These are phyloP conservation scores for Arthrobotrys entomopaga DNA, from an alignment of 2,329 filamentous ascomycete genomes.

Conservation along the genomic window DNA sequence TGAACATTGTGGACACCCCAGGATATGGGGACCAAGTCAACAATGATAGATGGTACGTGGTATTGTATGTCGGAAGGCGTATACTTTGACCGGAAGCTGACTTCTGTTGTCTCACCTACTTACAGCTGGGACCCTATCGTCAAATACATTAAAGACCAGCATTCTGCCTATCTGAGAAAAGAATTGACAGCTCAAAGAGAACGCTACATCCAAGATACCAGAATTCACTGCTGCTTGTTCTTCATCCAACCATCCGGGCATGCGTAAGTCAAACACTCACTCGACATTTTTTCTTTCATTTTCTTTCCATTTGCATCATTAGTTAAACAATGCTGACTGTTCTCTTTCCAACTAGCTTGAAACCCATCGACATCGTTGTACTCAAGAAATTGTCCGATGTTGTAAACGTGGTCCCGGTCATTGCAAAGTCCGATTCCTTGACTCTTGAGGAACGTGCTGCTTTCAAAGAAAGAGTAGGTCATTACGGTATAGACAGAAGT, in stretches of 20 bases:
- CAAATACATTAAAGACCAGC: conserved; percentile 99
- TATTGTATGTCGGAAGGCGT: background rate
- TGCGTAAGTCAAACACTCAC: conserved; percentile 67
- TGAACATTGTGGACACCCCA: conserved; percentile 99
- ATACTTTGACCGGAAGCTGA: background rate
- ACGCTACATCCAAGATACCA: conserved; percentile 98
- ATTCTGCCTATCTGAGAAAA: conserved; percentile 98
- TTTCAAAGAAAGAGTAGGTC: conserved; percentile 82
- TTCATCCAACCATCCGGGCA: conserved; percentile 99
- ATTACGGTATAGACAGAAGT: background rate
- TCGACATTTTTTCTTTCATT: background rate
- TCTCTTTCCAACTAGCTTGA: conserved; percentile 68
- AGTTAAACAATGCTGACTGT: conserved; percentile 16
- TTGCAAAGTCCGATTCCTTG: conserved; percentile 96
- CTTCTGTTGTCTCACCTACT: conserved; percentile 14
- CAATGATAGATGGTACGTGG: conserved; percentile 86
- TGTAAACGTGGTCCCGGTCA: conserved; percentile 98
- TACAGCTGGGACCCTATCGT: conserved; percentile 95
- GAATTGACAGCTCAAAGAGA: conserved; percentile 99
- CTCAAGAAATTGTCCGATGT: conserved; percentile 99
- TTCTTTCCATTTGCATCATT: conserved; percentile 7
- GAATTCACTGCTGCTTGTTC: conserved; percentile 99
- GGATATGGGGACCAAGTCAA: conserved; percentile 99
- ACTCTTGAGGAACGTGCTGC: conserved; percentile 93
- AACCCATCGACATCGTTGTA: conserved; percentile 99